phyloP scores from a whole-genome alignment of 192 early-diverging fungal genomes.

The Podila epicladia region DNA sequence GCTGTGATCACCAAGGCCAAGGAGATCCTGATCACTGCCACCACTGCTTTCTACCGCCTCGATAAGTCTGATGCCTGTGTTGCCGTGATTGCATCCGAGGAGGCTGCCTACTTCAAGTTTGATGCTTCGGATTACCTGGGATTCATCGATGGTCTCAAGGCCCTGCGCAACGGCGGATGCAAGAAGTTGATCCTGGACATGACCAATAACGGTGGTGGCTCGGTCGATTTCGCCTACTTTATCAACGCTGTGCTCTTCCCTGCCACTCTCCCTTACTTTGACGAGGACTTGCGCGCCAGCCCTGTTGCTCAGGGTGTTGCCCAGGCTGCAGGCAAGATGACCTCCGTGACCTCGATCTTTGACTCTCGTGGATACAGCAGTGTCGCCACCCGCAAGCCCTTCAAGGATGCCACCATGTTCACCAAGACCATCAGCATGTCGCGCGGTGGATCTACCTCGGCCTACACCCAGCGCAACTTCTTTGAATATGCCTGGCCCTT shows the following conservation, averaged over 20 bases:
- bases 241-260: constrained; percentile 51
- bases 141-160: constrained; percentile 35
- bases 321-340: constrained; percentile 12
- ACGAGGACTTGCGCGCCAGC: constrained; percentile 30
- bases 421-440: constrained; percentile 25
- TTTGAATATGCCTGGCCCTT: constrained; percentile 35
- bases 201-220: constrained; percentile 55
- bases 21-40: constrained; percentile 20
- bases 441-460: constrained; percentile 21
- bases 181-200: constrained; percentile 53
- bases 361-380: constrained; percentile 21
- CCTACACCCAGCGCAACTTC: constrained; percentile 34
- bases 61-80: constrained; percentile 35
- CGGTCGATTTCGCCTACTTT: constrained; percentile 46
- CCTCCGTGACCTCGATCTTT: constrained; percentile 21
- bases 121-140: constrained; percentile 23
- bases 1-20: constrained; percentile 25
- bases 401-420: constrained; percentile 41
- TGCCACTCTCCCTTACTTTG: constrained; percentile 32
- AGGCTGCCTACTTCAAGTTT: constrained; percentile 26
- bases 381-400: constrained; percentile 12
- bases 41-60: constrained; percentile 41
- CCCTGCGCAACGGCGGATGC: constrained; percentile 28
- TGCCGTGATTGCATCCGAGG: constrained; percentile 47
- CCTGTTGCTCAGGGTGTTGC: constrained; percentile 25